phyloP scores from a whole-genome alignment of 768 basidiomycete species.

The Lentinula raphanica region DNA sequence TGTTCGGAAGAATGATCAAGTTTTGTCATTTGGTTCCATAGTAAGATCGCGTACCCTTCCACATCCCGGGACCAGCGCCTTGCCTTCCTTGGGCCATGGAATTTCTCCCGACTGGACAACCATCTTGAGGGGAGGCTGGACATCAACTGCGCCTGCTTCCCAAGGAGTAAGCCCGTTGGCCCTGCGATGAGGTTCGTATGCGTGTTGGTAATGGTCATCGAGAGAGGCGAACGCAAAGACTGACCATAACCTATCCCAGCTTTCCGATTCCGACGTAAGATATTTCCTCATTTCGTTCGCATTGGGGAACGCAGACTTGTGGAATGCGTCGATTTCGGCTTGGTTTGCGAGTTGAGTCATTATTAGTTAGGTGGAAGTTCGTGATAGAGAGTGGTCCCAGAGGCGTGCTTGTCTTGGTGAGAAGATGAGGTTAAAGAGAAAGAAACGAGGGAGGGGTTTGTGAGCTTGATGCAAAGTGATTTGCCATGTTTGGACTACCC shows the following conservation, averaged over 20 bases:
- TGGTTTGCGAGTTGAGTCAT: not conserved
- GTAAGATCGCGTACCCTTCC: constrained; percentile 31
- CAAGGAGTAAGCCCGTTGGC: constrained; percentile 46
- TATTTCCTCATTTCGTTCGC: constrained; percentile 11
- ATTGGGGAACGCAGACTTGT: constrained; percentile 1
- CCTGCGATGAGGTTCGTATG: not conserved
- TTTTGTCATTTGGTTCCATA: not conserved
- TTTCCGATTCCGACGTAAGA: constrained; percentile 17
- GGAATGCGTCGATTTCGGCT: constrained; percentile 1
- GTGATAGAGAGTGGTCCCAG: too few relatives aligned
- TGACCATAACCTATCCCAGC: constrained; percentile 26
- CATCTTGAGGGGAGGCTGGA: constrained; percentile 52
- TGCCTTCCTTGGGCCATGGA: constrained; percentile 34
- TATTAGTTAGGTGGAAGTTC: too few relatives aligned
- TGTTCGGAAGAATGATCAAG: constrained; percentile 15
- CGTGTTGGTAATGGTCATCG: too few relatives aligned
- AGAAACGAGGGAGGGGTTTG: too few relatives aligned
- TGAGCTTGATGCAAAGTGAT: too few relatives aligned
- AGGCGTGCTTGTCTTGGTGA: too few relatives aligned
- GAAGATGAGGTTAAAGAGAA: too few relatives aligned
- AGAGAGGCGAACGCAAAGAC: not conserved
- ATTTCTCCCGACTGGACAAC: constrained; percentile 41
- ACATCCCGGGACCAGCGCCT: constrained; percentile 54
- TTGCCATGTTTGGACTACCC: too few relatives aligned
- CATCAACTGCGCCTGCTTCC: constrained; percentile 40